A percentile compares a stretch with the other conserved stretches of the same genome.
Evolutionary conservation across 2,329 filamentous ascomycete species (phyloP).

Genomic region (Aspergillus viridinutans): DNA sequence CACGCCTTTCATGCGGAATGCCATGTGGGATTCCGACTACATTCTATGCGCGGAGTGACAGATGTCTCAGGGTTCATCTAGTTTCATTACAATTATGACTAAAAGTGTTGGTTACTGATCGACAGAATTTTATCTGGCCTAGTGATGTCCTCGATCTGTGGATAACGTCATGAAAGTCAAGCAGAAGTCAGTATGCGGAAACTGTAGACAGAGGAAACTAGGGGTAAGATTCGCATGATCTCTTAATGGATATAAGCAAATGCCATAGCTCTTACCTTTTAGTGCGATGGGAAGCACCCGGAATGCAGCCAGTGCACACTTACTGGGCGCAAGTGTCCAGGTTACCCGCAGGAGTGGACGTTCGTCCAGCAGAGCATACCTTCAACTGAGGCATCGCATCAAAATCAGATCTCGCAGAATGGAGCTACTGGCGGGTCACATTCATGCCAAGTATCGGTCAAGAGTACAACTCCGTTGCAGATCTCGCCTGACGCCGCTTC

Average conservation of each 20-base stretch:
- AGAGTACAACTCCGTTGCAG: background rate
- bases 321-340: constrained; percentile 19
- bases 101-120: too few species aligned
- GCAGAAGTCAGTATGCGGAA: constrained; percentile 12
- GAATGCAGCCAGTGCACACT: constrained; percentile 22
- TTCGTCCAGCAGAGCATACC: constrained; percentile 16
- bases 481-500: background rate
- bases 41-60: too few species aligned
- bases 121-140: too few species aligned
- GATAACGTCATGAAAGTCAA: constrained; percentile 14
- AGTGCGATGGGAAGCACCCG: constrained; percentile 26
- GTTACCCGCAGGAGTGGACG: constrained; percentile 18
- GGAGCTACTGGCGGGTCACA: background rate
- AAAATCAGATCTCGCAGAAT: too few species aligned
- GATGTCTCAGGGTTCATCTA: too few species aligned
- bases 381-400: background rate
- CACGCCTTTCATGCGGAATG: too few species aligned
- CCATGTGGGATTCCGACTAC: too few species aligned
- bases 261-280: background rate
- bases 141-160: background rate
- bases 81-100: too few species aligned
- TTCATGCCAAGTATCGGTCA: background rate
- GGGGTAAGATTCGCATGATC: constrained; percentile 10
- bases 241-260: background rate
- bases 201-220: constrained; percentile 17